Conservation (phyloP, 106 monocot species). For the Allium fistulosum region DNA sequence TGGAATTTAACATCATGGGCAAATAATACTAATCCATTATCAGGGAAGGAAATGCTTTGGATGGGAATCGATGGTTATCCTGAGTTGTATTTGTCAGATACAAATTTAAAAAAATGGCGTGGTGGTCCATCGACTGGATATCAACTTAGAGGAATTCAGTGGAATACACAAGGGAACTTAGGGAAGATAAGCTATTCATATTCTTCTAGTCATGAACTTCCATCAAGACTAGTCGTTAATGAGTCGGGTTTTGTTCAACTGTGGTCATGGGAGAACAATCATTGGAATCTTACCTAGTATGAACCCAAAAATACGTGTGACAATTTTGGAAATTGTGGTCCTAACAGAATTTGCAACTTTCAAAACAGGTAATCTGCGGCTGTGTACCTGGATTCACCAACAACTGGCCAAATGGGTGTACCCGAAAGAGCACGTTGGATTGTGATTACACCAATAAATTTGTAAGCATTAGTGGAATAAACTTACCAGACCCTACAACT, state of each 20-base stretch:
- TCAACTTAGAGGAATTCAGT: neutral
- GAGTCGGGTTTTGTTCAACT: neutral
- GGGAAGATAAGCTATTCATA: neutral
- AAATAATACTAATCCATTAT: constrained; percentile 16
- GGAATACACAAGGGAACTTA: neutral
- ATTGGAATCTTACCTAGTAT: neutral
- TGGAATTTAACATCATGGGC: constrained; percentile 19
- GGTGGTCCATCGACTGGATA: constrained; percentile 5
- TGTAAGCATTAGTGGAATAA: neutral
- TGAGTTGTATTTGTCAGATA: neutral
- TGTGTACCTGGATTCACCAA: constrained; percentile 4
- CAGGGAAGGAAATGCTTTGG: constrained; percentile 1
- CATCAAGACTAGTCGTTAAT: neutral
- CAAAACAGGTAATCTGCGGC: neutral
- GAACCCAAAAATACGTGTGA: neutral
- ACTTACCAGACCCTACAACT: neutral
- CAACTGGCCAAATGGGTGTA: constrained; percentile 22
- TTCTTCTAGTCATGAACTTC: neutral
- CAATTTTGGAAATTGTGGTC: neutral
- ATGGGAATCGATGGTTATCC: neutral
- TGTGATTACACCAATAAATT: constrained; percentile 8
- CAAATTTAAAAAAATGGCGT: constrained; percentile 1
- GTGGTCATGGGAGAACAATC: neutral
- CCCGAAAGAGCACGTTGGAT: constrained; percentile 8
- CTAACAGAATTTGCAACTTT: constrained; percentile 3